Base-by-base conservation (phyloP, 208 protist species). In the Chromosphaera perkinsii region DNA sequence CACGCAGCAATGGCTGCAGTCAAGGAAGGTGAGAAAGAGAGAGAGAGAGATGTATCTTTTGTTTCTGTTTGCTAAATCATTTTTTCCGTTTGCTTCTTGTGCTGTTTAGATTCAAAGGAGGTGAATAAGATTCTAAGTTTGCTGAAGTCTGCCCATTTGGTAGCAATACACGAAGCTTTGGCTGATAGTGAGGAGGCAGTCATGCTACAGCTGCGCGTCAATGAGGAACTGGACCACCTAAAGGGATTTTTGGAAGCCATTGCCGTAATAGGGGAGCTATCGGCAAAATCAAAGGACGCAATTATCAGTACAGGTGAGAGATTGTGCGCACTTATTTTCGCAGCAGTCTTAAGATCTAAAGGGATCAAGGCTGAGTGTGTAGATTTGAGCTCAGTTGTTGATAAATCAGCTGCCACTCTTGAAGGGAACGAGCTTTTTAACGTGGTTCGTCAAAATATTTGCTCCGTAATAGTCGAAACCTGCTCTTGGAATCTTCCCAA, bases 121-220 rank as follows among this genome's bases (percentile, higher is more conserved):
- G 33, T 22, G 9, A 35, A 24, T 3, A 72, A 62, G 29, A 26
- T 72, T 12, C 39, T 72, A 5, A 61, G 65, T 42, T 12, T 33
- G 22, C 17, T 72, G 1, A 61, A 72, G 43, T 40, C 52, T 32
- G 65, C 37, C 12, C 66, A 72, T 29, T 20, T 72, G 17, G 56
- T 72, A 3, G 66, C 66, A 10, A 60, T 72, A 31, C 54, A 72
- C 52, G 66, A 72, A 32, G 66, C 66, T 20, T 33, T 72, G 45
- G 66, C 56, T 17, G 54, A 61, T 32, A 66, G 45, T 33, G 27
- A 22, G 4, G n/a, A 59, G 20, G 37, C 27, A 22, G 29, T 31
- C 31, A 40, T 43, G 26, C 12, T 72, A n/a, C 69, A 74, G 37
- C 26, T 68, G 10, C 51, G 55, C 7, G 35, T 66, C 39, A 74